Evolutionary conservation across 83 land plant species (phyloP).

Genomic region (Picea mariana): DNA sequence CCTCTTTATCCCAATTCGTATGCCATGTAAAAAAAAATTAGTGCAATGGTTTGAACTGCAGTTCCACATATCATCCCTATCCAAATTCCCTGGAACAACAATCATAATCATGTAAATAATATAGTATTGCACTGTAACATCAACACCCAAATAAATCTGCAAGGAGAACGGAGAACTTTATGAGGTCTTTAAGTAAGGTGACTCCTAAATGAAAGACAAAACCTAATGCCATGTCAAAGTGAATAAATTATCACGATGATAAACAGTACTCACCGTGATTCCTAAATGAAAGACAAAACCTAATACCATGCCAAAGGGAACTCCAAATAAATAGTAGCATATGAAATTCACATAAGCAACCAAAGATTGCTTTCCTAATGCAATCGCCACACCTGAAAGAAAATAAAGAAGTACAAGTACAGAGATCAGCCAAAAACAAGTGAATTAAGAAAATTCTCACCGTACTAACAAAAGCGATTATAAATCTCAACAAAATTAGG

Average conservation of each 20-base stretch:
- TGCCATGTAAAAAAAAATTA: slow-evolving; percentile 9
- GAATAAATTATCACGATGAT: neutral
- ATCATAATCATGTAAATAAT: neutral
- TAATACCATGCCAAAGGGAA: neutral
- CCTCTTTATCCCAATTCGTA: slow-evolving; percentile 32
- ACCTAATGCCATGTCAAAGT: neutral
- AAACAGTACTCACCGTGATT: neutral
- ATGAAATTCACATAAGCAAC: neutral
- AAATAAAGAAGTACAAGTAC: neutral
- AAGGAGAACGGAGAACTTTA: neutral
- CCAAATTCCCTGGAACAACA: neutral
- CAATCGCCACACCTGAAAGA: neutral
- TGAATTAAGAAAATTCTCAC: too few species aligned
- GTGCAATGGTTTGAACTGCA: slow-evolving; percentile 20
- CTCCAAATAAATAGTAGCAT: neutral
- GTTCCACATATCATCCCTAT: slow-evolving; percentile 31
- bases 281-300: neutral
- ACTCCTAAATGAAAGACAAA: neutral
- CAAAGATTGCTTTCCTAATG: neutral
- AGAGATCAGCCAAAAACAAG: too few species aligned
- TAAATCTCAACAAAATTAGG: too few species aligned
- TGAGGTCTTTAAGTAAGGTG: neutral
- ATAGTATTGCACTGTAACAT: too few species aligned
- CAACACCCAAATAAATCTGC: neutral
- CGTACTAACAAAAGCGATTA: too few species aligned